A percentile compares a stretch with the other conserved stretches of the same genome.
phyloP scores from a whole-genome alignment of 495 filamentous ascomycete species.

The Tetracladium marchalianum region DNA sequence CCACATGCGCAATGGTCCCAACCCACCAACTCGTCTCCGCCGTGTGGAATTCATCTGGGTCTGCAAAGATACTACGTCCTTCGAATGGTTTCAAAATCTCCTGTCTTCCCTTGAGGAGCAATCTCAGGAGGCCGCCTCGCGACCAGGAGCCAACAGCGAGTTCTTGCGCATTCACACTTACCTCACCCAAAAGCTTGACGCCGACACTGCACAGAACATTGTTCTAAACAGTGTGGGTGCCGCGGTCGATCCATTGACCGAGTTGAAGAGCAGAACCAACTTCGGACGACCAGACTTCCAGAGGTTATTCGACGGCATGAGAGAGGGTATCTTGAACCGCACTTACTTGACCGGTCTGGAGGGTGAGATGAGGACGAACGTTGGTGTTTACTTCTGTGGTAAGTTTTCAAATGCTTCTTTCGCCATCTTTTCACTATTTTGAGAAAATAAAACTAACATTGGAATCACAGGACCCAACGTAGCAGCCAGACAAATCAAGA shows the following conservation, averaged over 20 bases:
- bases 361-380: conserved; percentile 60
- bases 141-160: conserved; percentile 56
- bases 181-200: conserved; percentile 85
- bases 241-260: conserved; percentile 81
- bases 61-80: conserved; percentile 90
- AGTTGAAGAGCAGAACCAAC: conserved; percentile 81
- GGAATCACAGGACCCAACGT: conserved; percentile 40
- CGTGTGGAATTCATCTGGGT: conserved; percentile 99
- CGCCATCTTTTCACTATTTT: not conserved
- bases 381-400: conserved; percentile 93
- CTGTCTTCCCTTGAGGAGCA: conserved; percentile 88
- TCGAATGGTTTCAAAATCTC: conserved; percentile 97
- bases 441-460: not conserved
- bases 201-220: conserved; percentile 90
- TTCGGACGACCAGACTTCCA: conserved; percentile 91
- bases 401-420: conserved; percentile 22
- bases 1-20: conserved; percentile 79
- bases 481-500: conserved; percentile 76
- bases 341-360: conserved; percentile 79
- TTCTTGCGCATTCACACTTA: conserved; percentile 98
- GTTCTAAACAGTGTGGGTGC: conserved; percentile 89
- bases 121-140: conserved; percentile 52
- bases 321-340: conserved; percentile 73
- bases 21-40: conserved; percentile 77
- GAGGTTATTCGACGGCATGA: conserved; percentile 74